Conservation (phyloP, 148 eudicot species). For the Vaccinium darrowii region DNA sequence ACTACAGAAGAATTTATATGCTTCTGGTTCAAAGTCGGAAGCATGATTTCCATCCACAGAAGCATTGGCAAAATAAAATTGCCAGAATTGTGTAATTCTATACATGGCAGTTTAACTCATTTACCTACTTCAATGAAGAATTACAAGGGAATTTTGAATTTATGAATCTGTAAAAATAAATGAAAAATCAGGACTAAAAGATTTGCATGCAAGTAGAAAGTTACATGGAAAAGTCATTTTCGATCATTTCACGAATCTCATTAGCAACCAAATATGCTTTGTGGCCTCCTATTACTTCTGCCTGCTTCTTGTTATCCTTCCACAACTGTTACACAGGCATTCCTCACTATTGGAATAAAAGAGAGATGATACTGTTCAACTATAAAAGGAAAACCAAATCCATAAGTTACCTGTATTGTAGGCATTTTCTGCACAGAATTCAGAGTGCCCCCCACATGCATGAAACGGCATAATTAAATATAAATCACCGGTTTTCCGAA, state of each 20-base stretch:
- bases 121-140: not conserved
- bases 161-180: not conserved
- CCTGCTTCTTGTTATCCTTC: conserved; percentile 60
- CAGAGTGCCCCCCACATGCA: conserved; percentile 21
- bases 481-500: conserved; percentile 3
- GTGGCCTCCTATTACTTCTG: conserved; percentile 66
- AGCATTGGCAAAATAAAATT: not conserved
- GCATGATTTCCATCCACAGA: not conserved
- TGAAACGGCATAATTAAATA: conserved; percentile 23
- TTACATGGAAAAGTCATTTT: conserved; percentile 27
- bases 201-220: not conserved
- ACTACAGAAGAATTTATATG: not conserved
- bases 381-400: not conserved
- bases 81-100: not conserved
- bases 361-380: not conserved
- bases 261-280: conserved; percentile 58
- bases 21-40: not conserved
- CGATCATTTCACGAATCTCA: conserved; percentile 65
- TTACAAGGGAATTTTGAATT: not conserved
- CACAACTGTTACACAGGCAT: conserved; percentile 17
- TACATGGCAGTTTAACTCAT: not conserved
- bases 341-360: too few species aligned
- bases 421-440: conserved; percentile 59
- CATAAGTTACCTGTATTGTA: conserved; percentile 49
- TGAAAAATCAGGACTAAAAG: not conserved